Evolutionary conservation across 2,329 filamentous ascomycete genomes (phyloP).

Genomic region (Colletotrichum karsti): DNA sequence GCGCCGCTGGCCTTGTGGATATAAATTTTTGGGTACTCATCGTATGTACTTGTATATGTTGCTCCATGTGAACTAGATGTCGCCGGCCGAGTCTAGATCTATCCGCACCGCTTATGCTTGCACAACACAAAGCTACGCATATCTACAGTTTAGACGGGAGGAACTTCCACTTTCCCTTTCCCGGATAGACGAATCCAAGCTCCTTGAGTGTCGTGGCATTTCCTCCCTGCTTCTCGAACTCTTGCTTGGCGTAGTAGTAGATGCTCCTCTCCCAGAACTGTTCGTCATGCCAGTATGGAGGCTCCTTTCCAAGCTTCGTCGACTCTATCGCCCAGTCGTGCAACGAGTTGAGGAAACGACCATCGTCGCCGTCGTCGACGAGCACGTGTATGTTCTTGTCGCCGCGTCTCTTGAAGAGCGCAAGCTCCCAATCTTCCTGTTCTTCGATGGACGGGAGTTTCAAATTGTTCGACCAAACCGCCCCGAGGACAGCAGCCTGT

Average conservation of each 20-base stretch:
- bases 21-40: neutral
- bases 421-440: conserved; percentile 76
- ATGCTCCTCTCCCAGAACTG: conserved; percentile 77
- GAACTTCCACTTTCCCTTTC: conserved; percentile 18
- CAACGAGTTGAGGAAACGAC: conserved; percentile 74
- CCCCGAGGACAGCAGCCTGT: conserved; percentile 79
- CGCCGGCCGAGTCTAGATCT: neutral
- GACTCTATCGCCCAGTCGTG: conserved; percentile 67
- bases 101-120: neutral
- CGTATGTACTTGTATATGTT: neutral
- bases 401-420: conserved; percentile 59
- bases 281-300: conserved; percentile 76
- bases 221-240: conserved; percentile 74
- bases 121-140: neutral
- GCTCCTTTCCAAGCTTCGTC: conserved; percentile 67
- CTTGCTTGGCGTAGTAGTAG: conserved; percentile 74
- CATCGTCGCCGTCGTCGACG: conserved; percentile 67
- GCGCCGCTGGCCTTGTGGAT: neutral
- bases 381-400: conserved; percentile 52
- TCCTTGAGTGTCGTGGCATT: conserved; percentile 67
- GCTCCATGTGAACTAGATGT: neutral
- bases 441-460: conserved; percentile 66
- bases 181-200: conserved; percentile 29
- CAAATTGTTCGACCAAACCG: conserved; percentile 79
- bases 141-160: neutral